Percentiles rank a stretch among this genome's conserved stretches.
Evolutionary conservation across 2,329 filamentous ascomycete genomes (phyloP).

Genomic region (Cercospora zeina): DNA sequence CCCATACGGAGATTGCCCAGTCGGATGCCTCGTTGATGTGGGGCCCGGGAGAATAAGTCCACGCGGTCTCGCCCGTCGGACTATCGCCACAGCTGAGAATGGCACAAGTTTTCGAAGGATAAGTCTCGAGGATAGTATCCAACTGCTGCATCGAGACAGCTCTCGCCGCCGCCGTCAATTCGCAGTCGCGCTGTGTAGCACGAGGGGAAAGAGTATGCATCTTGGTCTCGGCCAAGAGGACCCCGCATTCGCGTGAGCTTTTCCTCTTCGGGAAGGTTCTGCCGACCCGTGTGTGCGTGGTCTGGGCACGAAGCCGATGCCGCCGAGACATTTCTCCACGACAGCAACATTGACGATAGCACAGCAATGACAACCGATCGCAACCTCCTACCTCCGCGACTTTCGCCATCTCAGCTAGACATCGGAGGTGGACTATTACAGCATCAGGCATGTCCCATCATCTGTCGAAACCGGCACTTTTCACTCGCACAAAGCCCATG

Average conservation of each 20-base stretch:
- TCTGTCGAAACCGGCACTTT: no score
- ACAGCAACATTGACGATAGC: background rate
- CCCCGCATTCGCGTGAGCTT: background rate
- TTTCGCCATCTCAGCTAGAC: no score
- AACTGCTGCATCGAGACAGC: background rate
- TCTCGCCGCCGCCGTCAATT: background rate
- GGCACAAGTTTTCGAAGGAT: background rate
- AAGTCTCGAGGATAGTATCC: background rate
- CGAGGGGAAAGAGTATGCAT: background rate
- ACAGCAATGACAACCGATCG: background rate
- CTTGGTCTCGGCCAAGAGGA: background rate
- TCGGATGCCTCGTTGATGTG: background rate
- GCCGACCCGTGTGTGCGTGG: background rate
- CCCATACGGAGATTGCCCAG: background rate
- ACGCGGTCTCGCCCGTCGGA: background rate
- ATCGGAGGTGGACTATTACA: no score
- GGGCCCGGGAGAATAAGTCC: background rate
- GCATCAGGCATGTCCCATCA: no score
- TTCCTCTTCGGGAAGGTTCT: background rate
- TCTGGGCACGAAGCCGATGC: background rate
- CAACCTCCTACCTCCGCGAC: no score
- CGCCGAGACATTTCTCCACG: background rate
- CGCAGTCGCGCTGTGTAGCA: background rate
- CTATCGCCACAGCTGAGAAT: background rate
- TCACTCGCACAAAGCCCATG: no score